A percentile compares a stretch with the other conserved stretches of the same genome.
Evolutionary conservation across 164 flowering plant genomes (phyloP).

Genomic region (Magnolia officinalis): DNA sequence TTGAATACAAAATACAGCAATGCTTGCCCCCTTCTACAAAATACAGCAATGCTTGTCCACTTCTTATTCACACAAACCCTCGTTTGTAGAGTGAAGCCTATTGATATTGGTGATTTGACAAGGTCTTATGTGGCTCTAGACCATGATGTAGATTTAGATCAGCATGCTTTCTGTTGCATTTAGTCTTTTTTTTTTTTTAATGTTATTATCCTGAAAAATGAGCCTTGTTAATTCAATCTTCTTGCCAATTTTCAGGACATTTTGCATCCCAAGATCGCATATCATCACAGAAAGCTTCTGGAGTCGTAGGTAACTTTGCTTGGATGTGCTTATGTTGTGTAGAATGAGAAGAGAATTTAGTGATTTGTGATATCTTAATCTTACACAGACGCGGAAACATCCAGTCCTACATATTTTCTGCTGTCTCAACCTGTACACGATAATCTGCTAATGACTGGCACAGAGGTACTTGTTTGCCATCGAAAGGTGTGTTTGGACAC

Average conservation of each 20-base stretch:
- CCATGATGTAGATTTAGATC: not conserved
- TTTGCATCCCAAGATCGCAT: constrained; percentile 26
- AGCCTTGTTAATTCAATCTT: not conserved
- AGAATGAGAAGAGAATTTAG: not conserved
- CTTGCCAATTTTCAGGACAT: constrained; percentile 24
- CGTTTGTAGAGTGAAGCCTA: no score
- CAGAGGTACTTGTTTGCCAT: constrained; percentile 27
- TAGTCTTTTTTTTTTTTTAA: not conserved
- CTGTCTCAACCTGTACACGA: constrained; percentile 58
- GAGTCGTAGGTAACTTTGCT: constrained; percentile 17
- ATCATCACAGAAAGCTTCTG: constrained; percentile 2
- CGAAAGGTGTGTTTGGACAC: not conserved
- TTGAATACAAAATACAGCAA: no score
- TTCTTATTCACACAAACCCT: no score
- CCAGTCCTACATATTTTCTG: constrained; percentile 39
- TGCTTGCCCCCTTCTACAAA: no score
- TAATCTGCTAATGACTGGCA: constrained; percentile 36
- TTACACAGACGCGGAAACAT: constrained; percentile 45
- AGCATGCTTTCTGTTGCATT: not conserved
- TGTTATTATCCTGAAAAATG: not conserved
- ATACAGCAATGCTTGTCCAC: no score
- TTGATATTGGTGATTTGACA: no score
- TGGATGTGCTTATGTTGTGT: not conserved
- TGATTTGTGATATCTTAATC: not conserved
- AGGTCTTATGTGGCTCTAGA: not conserved